A percentile compares a stretch with the other conserved stretches of the same genome.
Evolutionary conservation across 352 stramenopile species (phyloP).

Genomic region (Globisporangium emineosum): DNA sequence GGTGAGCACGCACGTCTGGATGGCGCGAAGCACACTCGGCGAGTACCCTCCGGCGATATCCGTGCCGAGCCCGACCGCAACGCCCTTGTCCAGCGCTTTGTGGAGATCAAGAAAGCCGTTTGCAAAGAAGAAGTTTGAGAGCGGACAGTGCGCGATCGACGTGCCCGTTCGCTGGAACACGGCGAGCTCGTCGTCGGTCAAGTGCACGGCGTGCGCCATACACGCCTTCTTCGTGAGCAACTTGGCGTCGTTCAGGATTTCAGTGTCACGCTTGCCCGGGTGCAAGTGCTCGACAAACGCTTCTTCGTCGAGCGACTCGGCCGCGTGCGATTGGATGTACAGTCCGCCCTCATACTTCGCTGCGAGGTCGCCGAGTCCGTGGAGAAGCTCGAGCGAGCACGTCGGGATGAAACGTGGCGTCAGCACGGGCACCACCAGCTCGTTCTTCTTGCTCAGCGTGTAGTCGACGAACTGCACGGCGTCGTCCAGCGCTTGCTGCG

Average conservation of each 20-base stretch:
- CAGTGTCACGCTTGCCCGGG: constrained; percentile 55
- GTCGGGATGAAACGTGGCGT: constrained; percentile 91
- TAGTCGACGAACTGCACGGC: constrained; percentile 79
- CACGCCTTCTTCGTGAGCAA: constrained; percentile 69
- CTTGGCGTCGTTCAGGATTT: constrained; percentile 62
- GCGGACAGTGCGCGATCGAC: constrained; percentile 86
- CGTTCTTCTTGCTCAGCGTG: constrained; percentile 31
- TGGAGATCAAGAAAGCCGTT: constrained; percentile 60
- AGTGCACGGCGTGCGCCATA: constrained; percentile 88
- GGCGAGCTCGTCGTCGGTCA: constrained; percentile 57
- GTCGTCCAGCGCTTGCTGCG: constrained; percentile 52
- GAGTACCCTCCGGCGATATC: constrained; percentile 91
- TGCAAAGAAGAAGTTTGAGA: constrained; percentile 91
- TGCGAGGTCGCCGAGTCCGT: constrained; percentile 65
- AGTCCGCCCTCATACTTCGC: constrained; percentile 47
- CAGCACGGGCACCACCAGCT: constrained; percentile 72
- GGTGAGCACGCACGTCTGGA: constrained; percentile 79
- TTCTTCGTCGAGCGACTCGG: constrained; percentile 85
- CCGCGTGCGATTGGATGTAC: constrained; percentile 85
- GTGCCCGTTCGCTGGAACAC: constrained; percentile 47
- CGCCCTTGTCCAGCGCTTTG: constrained; percentile 41
- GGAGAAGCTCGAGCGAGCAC: constrained; percentile 79
- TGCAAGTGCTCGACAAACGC: constrained; percentile 71
- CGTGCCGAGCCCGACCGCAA: constrained; percentile 79
- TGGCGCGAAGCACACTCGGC: constrained; percentile 83